Conservation (phyloP, 2,329 filamentous ascomycete species). For the Domatiomyces catenatus region DNA sequence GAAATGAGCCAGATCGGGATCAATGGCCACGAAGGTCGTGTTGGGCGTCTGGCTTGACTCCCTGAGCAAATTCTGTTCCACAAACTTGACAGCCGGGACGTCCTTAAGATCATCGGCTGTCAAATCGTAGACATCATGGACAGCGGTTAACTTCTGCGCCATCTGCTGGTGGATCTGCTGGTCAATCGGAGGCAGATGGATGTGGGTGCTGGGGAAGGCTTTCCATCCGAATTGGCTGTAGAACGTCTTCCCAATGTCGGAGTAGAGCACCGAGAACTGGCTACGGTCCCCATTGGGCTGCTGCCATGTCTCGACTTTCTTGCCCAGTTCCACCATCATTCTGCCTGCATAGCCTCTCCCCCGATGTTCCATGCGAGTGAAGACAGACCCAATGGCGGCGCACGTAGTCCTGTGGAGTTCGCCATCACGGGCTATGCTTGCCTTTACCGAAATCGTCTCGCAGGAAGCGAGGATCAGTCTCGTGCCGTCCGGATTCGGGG, state of each 20-base stretch:
- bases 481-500: slow-evolving; percentile 22
- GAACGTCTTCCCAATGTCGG: slow-evolving; percentile 70
- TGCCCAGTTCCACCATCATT: slow-evolving; percentile 55
- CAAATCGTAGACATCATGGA: slow-evolving; percentile 19
- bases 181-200: slow-evolving; percentile 41
- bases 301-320: slow-evolving; percentile 38
- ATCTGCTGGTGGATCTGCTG: slow-evolving; percentile 13
- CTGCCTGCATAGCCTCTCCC: slow-evolving; percentile 61
- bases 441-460: slow-evolving; percentile 38
- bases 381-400: slow-evolving; percentile 71
- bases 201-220: slow-evolving; percentile 56
- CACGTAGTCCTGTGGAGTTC: slow-evolving; percentile 41
- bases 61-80: slow-evolving; percentile 41
- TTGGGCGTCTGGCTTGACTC: slow-evolving; percentile 26
- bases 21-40: slow-evolving; percentile 46
- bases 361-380: slow-evolving; percentile 50
- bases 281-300: slow-evolving; percentile 26
- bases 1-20: slow-evolving; percentile 53
- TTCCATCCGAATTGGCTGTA: slow-evolving; percentile 68
- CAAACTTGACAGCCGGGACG: slow-evolving; percentile 40
- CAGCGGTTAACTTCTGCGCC: slow-evolving; percentile 11
- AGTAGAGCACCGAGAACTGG: slow-evolving; percentile 67
- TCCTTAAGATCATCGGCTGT: slow-evolving; percentile 32
- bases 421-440: slow-evolving; percentile 22
- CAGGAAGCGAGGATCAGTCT: slow-evolving; percentile 41